phyloP scores from a whole-genome alignment of 345 rosid genomes.

The Fremontodendron californicum region DNA sequence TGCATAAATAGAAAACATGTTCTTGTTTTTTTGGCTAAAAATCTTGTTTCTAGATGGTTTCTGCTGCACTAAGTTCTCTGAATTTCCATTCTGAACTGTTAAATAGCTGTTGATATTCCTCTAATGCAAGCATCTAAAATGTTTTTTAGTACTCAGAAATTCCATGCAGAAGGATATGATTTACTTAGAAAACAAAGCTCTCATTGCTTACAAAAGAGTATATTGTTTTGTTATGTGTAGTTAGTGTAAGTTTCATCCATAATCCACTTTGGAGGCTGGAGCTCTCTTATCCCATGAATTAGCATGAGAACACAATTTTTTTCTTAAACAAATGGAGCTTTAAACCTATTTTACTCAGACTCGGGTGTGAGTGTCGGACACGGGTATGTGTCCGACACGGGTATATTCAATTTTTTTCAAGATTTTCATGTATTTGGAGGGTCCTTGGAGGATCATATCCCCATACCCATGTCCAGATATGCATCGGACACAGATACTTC shows the following conservation, averaged over 20 bases:
- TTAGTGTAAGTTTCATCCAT: not conserved
- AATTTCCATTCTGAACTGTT: not conserved
- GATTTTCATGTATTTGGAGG: no score
- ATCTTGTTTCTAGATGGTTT: not conserved
- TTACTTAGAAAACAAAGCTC: not conserved
- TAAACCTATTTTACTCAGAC: no score
- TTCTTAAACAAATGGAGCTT: no score
- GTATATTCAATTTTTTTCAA: no score
- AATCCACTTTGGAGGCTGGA: not conserved
- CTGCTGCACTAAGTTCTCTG: not conserved
- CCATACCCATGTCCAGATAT: no score
- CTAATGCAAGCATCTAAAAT: not conserved
- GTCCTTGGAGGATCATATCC: no score
- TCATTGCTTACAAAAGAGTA: not conserved
- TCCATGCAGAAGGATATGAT: not conserved
- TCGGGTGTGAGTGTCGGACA: no score
- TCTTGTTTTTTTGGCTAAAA: not conserved
- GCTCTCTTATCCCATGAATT: not conserved
- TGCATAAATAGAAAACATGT: not conserved
- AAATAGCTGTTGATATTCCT: not conserved
- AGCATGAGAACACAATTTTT: not conserved
- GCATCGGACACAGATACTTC: no score
- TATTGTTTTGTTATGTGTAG: not conserved
- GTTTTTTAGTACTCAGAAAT: not conserved
- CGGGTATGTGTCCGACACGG: no score